A percentile compares a stretch with the other conserved stretches of the same genome.
These are phyloP conservation scores for Alternaria gaisen DNA, from an alignment of 2,329 filamentous ascomycete genomes.

Conservation along the genomic window DNA sequence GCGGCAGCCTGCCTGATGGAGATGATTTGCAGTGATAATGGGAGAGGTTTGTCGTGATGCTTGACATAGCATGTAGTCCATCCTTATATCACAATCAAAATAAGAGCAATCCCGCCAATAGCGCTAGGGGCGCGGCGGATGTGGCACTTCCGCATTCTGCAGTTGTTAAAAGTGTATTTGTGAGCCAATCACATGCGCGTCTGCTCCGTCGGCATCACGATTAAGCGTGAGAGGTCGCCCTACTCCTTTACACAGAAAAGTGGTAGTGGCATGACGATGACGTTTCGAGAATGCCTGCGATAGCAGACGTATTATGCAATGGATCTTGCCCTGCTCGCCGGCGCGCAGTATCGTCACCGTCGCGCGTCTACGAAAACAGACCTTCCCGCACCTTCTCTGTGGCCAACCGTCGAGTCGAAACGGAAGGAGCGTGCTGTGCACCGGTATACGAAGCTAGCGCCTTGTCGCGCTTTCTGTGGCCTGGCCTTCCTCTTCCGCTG, in stretches of 20 bases:
- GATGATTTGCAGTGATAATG: background rate
- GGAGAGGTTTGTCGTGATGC: background rate
- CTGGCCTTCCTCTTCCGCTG: conserved; percentile 10
- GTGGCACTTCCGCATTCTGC: conserved; percentile 14
- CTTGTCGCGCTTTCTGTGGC: conserved; percentile 14
- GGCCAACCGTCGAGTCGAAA: conserved; percentile 14
- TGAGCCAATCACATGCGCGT: conserved; percentile 11
- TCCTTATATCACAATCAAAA: background rate
- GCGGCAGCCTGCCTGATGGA: background rate
- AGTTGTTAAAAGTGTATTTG: conserved; percentile 6
- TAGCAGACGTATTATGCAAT: conserved; percentile 14
- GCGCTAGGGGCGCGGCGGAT: background rate
- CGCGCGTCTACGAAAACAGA: conserved; percentile 8
- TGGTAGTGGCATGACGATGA: conserved; percentile 15
- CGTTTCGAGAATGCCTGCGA: conserved; percentile 9
- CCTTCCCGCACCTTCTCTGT: conserved; percentile 6
- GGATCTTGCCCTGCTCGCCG: conserved; percentile 15
- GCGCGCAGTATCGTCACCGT: background rate
- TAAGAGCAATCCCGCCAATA: background rate
- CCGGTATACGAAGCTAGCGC: conserved; percentile 27
- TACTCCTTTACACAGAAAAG: conserved; percentile 6
- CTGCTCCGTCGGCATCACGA: background rate
- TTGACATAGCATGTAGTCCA: conserved; percentile 9
- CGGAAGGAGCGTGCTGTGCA: conserved; percentile 18
- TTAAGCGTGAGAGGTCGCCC: background rate